These are phyloP conservation scores for Mycena maculata DNA, from an alignment of 768 basidiomycete species.

Conservation along the genomic window DNA sequence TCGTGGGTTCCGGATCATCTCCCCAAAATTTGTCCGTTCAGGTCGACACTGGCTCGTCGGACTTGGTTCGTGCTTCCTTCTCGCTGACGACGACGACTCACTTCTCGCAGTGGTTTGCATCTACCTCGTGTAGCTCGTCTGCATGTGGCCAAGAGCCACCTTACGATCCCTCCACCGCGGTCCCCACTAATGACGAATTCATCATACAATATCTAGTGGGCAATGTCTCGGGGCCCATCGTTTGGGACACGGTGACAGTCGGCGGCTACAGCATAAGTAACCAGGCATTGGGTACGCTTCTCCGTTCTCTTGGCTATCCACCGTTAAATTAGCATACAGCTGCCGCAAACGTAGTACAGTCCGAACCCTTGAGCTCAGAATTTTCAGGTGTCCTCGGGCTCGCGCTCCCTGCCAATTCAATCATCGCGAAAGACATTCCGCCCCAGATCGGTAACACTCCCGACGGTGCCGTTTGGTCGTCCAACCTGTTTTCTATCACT, in stretches of 20 bases:
- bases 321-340: slow-evolving; percentile 51
- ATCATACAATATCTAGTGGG: slow-evolving; percentile 71
- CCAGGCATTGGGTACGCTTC: slow-evolving; percentile 75
- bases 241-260: slow-evolving; percentile 73
- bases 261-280: slow-evolving; percentile 72
- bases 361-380: slow-evolving; percentile 66
- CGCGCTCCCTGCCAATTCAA: slow-evolving; percentile 77
- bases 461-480: slow-evolving; percentile 75
- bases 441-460: slow-evolving; percentile 61
- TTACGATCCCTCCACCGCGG: slow-evolving; percentile 68
- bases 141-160: slow-evolving; percentile 59
- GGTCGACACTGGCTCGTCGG: slow-evolving; percentile 86
- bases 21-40: slow-evolving; percentile 71
- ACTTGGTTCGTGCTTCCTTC: slow-evolving; percentile 63
- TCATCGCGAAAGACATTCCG: slow-evolving; percentile 65
- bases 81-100: slow-evolving; percentile 7
- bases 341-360: slow-evolving; percentile 63
- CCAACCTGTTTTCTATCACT: slow-evolving; percentile 79
- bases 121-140: slow-evolving; percentile 68
- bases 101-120: slow-evolving; percentile 76
- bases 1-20: slow-evolving; percentile 56
- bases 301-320: not conserved
- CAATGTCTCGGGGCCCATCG: slow-evolving; percentile 67
- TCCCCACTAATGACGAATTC: slow-evolving; percentile 56
- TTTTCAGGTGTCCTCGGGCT: slow-evolving; percentile 82